phyloP scores from a whole-genome alignment of 306 rosid species.

The Canavalia gladiata region DNA sequence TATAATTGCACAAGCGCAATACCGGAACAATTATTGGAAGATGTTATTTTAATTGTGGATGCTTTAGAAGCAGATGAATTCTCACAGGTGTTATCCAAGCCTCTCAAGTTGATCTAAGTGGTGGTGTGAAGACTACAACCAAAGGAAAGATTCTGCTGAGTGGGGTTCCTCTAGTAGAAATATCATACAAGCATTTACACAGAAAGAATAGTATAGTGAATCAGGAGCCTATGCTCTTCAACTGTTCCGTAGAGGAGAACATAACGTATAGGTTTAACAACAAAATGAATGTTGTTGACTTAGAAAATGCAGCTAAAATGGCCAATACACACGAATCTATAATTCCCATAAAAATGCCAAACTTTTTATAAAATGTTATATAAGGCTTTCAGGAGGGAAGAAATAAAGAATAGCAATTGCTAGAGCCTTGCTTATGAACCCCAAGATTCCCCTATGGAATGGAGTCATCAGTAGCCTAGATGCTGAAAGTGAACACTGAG shows the following conservation, averaged over 20 bases:
- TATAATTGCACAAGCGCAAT: constrained; percentile 97
- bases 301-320: constrained; percentile 83
- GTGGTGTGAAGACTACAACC: constrained; percentile 75
- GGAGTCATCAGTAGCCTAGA: constrained; percentile 85
- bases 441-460: constrained; percentile 67
- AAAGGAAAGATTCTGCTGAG: constrained; percentile 75
- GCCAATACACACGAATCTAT: constrained; percentile 77
- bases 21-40: constrained; percentile 91
- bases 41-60: constrained; percentile 82
- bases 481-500: constrained; percentile 77
- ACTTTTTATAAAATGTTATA: constrained; percentile 72
- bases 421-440: constrained; percentile 76
- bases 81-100: constrained; percentile 75
- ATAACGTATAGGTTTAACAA: constrained; percentile 81
- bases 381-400: constrained; percentile 85
- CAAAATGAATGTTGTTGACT: constrained; percentile 55
- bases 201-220: constrained; percentile 84
- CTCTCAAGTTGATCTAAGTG: constrained; percentile 56
- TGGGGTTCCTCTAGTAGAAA: constrained; percentile 79
- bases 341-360: constrained; percentile 68
- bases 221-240: constrained; percentile 84
- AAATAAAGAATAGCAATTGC: constrained; percentile 82
- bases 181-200: constrained; percentile 81
- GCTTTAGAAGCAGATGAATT: constrained; percentile 93
- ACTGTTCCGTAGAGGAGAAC: constrained; percentile 84